Evolutionary conservation across 306 rosid genomes (phyloP).

Genomic region (Fragaria vesca): DNA sequence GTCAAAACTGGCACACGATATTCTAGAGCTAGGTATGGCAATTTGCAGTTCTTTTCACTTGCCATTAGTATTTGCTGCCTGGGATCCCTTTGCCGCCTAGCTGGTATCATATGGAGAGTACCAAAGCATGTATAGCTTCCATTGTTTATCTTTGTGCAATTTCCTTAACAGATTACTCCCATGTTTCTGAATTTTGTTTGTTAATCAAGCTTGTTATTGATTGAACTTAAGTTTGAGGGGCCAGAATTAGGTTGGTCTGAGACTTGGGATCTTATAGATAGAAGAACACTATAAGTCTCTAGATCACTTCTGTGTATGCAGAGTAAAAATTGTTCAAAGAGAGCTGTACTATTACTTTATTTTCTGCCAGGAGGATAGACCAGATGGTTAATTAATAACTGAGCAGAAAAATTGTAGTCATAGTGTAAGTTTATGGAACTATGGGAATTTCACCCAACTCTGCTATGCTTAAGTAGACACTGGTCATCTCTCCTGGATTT

Average conservation of each 20-base stretch:
- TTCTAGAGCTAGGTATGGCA: constrained; percentile 65
- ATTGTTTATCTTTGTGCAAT: not conserved
- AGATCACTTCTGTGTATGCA: not conserved
- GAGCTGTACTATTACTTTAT: not conserved
- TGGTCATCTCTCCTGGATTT: constrained; percentile 18
- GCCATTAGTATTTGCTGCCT: constrained; percentile 8
- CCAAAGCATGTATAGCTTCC: not conserved
- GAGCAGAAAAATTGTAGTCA: not conserved
- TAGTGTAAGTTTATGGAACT: constrained; percentile 5
- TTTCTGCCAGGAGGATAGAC: constrained; percentile 1
- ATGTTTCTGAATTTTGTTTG: not conserved
- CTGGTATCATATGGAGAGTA: not conserved
- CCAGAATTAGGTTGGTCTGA: not conserved
- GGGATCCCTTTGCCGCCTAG: not conserved
- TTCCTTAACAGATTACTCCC: not conserved
- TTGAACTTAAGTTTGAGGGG: not conserved
- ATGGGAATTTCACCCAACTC: not conserved
- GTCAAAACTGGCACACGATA: constrained; percentile 65
- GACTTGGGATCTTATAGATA: not conserved
- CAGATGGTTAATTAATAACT: not conserved
- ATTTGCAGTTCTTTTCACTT: constrained; percentile 19
- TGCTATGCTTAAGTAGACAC: constrained; percentile 14
- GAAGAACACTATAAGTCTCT: not conserved
- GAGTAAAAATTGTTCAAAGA: not conserved
- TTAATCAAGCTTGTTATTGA: not conserved